A percentile compares a stretch with the other conserved stretches of the same genome.
phyloP scores from a whole-genome alignment of 2,329 filamentous ascomycete species.

The Parafenestella ontariensis region DNA sequence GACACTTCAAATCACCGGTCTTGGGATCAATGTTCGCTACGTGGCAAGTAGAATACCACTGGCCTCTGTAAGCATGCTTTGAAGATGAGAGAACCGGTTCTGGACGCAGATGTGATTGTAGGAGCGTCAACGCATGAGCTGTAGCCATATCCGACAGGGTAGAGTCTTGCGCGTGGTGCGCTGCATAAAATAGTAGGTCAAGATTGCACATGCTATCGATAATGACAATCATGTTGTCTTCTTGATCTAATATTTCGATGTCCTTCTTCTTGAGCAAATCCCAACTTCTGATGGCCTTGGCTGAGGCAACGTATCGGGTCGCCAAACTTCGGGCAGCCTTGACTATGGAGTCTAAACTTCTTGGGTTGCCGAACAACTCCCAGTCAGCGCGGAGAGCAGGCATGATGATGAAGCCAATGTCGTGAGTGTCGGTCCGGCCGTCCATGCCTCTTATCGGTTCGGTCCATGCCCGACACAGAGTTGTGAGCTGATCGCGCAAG shows the following conservation, averaged over 20 bases:
- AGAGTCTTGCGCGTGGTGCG: constrained; percentile 40
- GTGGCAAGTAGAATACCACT: constrained; percentile 47
- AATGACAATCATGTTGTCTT: constrained; percentile 51
- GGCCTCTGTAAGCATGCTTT: constrained; percentile 17
- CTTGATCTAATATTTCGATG: constrained; percentile 48
- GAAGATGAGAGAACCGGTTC: constrained; percentile 28
- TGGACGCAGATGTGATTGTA: constrained; percentile 50
- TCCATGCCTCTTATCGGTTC: constrained; percentile 51
- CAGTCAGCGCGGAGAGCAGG: constrained; percentile 50
- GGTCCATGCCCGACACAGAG: constrained; percentile 42
- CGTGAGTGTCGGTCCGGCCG: constrained; percentile 48
- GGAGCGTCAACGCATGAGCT: constrained; percentile 51
- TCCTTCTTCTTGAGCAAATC: constrained; percentile 52
- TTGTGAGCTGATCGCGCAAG: constrained; percentile 14
- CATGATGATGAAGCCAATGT: constrained; percentile 55
- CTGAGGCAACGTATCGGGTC: constrained; percentile 44
- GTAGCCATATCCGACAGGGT: constrained; percentile 47
- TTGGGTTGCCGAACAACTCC: constrained; percentile 49
- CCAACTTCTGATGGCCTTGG: constrained; percentile 54
- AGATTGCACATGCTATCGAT: constrained; percentile 50
- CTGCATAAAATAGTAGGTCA: constrained; percentile 53
- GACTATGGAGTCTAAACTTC: constrained; percentile 46
- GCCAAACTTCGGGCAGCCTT: constrained; percentile 49
- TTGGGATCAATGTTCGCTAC: constrained; percentile 53
- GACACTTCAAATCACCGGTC: constrained; percentile 45